phyloP scores from a whole-genome alignment of 2,329 filamentous ascomycete species.

The Harringtonia lauricola region DNA sequence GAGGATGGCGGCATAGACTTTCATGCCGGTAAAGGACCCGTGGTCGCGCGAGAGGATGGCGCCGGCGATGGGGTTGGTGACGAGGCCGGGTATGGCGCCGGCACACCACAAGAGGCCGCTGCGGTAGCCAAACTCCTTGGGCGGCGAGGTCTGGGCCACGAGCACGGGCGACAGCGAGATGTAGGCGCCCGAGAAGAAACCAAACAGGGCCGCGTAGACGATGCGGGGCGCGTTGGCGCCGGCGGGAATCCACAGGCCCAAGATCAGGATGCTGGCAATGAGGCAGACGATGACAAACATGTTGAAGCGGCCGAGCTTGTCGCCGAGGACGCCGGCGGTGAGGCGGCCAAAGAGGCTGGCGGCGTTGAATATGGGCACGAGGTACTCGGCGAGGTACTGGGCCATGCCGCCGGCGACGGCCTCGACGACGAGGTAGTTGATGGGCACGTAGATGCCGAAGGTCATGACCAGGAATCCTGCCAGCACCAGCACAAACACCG shows the following conservation, averaged over 20 bases:
- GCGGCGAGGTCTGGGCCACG: slow-evolving; percentile 40
- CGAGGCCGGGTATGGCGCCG: slow-evolving; percentile 38
- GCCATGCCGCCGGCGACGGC: slow-evolving; percentile 12
- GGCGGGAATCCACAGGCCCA: slow-evolving; percentile 32
- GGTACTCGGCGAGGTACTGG: slow-evolving; percentile 12
- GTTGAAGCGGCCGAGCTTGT: slow-evolving; percentile 27
- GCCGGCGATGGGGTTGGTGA: slow-evolving; percentile 39
- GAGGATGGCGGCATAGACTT: slow-evolving; percentile 24
- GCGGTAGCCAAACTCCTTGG: slow-evolving; percentile 41
- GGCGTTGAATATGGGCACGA: slow-evolving; percentile 17
- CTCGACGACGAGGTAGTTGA: slow-evolving; percentile 15
- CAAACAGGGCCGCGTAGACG: slow-evolving; percentile 28
- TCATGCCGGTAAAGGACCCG: slow-evolving; percentile 19
- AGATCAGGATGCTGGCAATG: slow-evolving; percentile 24
- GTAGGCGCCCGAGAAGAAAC: slow-evolving; percentile 31
- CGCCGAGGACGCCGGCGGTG: slow-evolving; percentile 16
- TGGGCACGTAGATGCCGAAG: slow-evolving; percentile 16
- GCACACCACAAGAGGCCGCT: slow-evolving; percentile 40
- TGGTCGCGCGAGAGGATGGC: slow-evolving; percentile 16
- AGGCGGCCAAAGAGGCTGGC: slow-evolving; percentile 24
- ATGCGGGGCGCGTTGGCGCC: slow-evolving; percentile 18
- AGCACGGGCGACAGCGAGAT: slow-evolving; percentile 26
- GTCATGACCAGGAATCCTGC: slow-evolving; percentile 13
- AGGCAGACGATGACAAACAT: slow-evolving; percentile 33
- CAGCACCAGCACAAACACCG: slow-evolving; percentile 11